Evolutionary conservation across 495 filamentous ascomycete genomes (phyloP), one percentile per base, ranked within the genome.

Genomic region (Penicillium flavigenum): DNA sequence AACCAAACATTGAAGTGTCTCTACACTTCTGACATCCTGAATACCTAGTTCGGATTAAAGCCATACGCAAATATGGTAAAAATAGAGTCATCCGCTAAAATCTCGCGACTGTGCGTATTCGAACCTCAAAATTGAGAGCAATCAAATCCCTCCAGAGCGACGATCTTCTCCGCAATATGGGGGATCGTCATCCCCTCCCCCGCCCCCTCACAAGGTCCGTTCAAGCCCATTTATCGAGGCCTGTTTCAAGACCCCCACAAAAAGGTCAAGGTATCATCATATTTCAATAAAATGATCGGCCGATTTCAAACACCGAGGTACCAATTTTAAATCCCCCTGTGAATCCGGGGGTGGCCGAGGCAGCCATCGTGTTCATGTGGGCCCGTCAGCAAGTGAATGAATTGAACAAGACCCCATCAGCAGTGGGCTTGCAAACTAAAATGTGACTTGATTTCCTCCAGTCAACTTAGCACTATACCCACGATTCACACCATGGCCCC

Each of bases 401-500:
- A 19, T 48, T 53, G 43, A 54, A 53, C 32, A 49, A 53, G 27
- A 32, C 12, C 8, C 24, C 41, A 31, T 27, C 24, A 34, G 16
- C 42, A 47, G 36, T 34, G 16, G 39, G 5, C 14, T 27, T 19
- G 5, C 1, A 17, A 9, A 9, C 19, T 24, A 27, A 38, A 50
- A 41, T 20, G 8, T 8, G n/a, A 26, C 2, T 19, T 29, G 14
- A 27, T 12, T 27, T 19, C 22, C 49, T 20, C 32, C 7, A 10
- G 3, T 53, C 26, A 17, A 39, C 5, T 44, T 10, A 29, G 14
- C 26, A 46, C 24, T 31, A 10, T n/a, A 19, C 2, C 3, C 5
- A 43, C 17, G 4, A 12, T 47, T 29, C 8, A 42, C 38, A 41
- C 24, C 48, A 63, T 65, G 63, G 31, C 57, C 45, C 38, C 59